Evolutionary conservation across 148 eudicot genomes (phyloP), one percentile per base, ranked within the genome.

Genomic region (Vaccinium macrocarpon): DNA sequence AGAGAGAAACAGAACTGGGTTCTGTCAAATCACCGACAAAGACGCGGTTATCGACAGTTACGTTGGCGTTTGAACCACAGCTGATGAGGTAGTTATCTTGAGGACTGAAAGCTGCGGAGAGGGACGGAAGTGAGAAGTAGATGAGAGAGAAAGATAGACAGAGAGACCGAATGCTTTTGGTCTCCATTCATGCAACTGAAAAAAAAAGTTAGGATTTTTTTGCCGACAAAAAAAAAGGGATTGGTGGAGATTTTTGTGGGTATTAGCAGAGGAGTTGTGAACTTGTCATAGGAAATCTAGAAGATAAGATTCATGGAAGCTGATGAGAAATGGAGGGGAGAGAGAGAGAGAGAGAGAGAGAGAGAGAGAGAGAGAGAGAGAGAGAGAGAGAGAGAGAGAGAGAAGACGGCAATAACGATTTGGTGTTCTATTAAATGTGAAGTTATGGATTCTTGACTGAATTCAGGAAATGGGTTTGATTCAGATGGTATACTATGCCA

Each of bases 61-160:
- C 21, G 23, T 87, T 91, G 2, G 86, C 38, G 88, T 57, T 89
- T 72, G 99, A 95, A 61, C 98, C 99, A 82, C 98, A 97, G 85
- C 82, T 88, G 83, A 97, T 80, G 71, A 97, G 94, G 86, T 89
- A 90, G 84, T 97, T 92, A 64, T 93, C 93, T 56, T n/a, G 83
- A 1, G 96, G 96, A 3, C 89, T 85, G 88, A 87, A 93, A 70
- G 90, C 83, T 21, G 80, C 16, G 49, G 92, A 86, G 80, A 79
- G 21, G 25, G 9, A 56, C 25, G 87, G 76, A 48, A 75, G 57
- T 72, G 52, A 82, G 27, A 56, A 72, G 53, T 79, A 38, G 80
- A 82, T 32, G 52, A 61, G 32, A 46, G 64, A 68, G 64, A 86
- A 27, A 51, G 59, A 23, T 23, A 88, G 8, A 84, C 46, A 75